Evolutionary conservation across 331 rosid genomes (phyloP).

Genomic region (Acacia concinna): DNA sequence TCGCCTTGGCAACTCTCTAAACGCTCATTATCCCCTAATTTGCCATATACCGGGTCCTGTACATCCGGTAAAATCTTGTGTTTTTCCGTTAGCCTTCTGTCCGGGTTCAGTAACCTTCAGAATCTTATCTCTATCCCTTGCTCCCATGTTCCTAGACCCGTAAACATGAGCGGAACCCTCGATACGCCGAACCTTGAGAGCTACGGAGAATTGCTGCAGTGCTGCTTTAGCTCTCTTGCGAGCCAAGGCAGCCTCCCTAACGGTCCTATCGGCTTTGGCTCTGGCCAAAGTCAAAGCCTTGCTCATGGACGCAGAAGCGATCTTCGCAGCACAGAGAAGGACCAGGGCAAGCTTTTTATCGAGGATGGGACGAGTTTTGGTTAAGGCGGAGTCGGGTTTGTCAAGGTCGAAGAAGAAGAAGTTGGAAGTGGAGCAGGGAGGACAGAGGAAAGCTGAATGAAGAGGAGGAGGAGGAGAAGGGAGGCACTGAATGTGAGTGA

Average conservation of each 20-base stretch:
- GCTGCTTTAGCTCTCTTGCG: slow-evolving; percentile 70
- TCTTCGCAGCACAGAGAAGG: slow-evolving; percentile 66
- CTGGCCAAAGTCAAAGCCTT: slow-evolving; percentile 41
- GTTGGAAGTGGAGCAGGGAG: slow-evolving; percentile 55
- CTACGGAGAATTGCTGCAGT: slow-evolving; percentile 37
- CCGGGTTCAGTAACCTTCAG: slow-evolving; percentile 3
- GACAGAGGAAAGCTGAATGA: slow-evolving; percentile 56
- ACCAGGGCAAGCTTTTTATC: slow-evolving; percentile 44
- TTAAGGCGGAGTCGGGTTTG: not conserved
- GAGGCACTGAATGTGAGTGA: slow-evolving; percentile 42
- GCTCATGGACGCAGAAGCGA: slow-evolving; percentile 46
- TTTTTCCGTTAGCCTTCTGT: slow-evolving; percentile 6
- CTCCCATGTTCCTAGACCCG: slow-evolving; percentile 33
- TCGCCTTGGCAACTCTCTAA: slow-evolving; percentile 21
- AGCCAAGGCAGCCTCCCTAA: slow-evolving; percentile 54
- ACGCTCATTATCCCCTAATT: slow-evolving; percentile 27
- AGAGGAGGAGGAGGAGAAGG: slow-evolving; percentile 40
- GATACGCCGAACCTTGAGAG: slow-evolving; percentile 28
- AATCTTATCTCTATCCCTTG: not conserved
- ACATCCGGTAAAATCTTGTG: slow-evolving; percentile 33
- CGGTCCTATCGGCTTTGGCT: slow-evolving; percentile 51
- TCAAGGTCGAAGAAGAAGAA: slow-evolving; percentile 56
- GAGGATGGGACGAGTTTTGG: not conserved
- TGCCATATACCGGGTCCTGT: slow-evolving; percentile 20
- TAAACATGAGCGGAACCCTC: slow-evolving; percentile 29